phyloP scores from a whole-genome alignment of 2,329 filamentous ascomycete genomes.

The Aspergillus neotritici region DNA sequence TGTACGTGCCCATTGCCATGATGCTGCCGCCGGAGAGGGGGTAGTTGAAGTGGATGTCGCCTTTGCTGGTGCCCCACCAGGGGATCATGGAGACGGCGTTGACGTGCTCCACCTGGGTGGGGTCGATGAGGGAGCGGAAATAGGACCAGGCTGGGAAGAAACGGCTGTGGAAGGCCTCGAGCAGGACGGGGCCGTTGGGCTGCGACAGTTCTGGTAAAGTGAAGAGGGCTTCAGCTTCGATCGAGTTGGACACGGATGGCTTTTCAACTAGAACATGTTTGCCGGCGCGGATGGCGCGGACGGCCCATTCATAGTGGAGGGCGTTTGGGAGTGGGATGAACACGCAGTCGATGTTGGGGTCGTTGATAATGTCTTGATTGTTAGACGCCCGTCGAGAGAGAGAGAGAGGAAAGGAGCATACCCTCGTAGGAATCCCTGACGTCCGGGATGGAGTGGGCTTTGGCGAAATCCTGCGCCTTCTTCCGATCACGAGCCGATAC shows the following conservation, averaged over 20 bases:
- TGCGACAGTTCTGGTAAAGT: constrained; percentile 20
- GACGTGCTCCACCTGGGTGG: constrained; percentile 34
- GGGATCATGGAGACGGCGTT: constrained; percentile 27
- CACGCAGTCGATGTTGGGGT: constrained; percentile 35
- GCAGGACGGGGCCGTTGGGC: constrained; percentile 38
- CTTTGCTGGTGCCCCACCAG: constrained; percentile 23
- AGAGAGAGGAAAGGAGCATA: constrained; percentile 34
- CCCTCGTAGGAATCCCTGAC: constrained; percentile 48
- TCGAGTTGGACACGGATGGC: constrained; percentile 41
- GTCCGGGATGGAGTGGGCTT: constrained; percentile 47
- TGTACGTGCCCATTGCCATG: constrained; percentile 33
- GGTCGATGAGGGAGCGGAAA: constrained; percentile 39
- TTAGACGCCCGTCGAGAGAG: constrained; percentile 11
- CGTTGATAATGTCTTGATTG: constrained; percentile 24
- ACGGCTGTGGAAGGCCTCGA: constrained; percentile 49
- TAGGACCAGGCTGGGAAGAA: constrained; percentile 45
- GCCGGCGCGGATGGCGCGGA: constrained; percentile 43
- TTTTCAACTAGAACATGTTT: constrained; percentile 55
- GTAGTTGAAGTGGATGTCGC: constrained; percentile 44
- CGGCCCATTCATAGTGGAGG: constrained; percentile 42
- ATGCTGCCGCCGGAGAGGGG: constrained; percentile 38
- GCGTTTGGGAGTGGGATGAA: constrained; percentile 44
- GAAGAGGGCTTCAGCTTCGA: constrained; percentile 44
- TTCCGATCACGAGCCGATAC: constrained; percentile 48
- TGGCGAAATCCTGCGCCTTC: constrained; percentile 47